These are phyloP conservation scores for Stephania yunnanensis DNA, from an alignment of 164 flowering plant species.

Conservation along the genomic window DNA sequence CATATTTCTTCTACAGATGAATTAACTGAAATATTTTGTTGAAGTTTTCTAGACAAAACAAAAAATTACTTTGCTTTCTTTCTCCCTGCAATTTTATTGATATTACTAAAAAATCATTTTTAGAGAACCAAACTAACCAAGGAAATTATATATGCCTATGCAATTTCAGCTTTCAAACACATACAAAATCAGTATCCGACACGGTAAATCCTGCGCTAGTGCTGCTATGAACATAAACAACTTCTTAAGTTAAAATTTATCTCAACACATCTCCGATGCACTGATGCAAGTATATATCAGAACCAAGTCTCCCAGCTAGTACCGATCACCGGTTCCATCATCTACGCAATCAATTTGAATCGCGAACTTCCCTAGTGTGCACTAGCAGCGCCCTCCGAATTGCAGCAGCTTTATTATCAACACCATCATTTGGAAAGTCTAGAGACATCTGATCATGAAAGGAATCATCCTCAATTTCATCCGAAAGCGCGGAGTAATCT, in stretches of 20 bases:
- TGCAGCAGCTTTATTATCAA: conserved; percentile 25
- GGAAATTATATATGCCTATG: background rate
- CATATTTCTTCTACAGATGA: background rate
- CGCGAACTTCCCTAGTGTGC: conserved; percentile 25
- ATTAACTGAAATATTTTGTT: background rate
- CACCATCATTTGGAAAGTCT: conserved; percentile 13
- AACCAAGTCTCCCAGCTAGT: background rate
- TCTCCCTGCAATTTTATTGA: too few relatives aligned
- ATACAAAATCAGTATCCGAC: background rate
- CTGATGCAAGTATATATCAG: background rate
- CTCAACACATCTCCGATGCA: background rate
- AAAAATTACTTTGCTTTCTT: too few relatives aligned
- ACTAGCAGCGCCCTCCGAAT: conserved; percentile 51
- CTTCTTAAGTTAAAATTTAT: background rate
- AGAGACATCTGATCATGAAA: conserved; percentile 22
- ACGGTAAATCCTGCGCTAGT: background rate
- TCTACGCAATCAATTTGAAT: conserved; percentile 1
- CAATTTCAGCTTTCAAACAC: background rate
- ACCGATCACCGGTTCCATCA: background rate
- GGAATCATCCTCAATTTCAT: conserved; percentile 27
- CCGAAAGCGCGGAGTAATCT: conserved; percentile 49
- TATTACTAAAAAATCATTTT: background rate
- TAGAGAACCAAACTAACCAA: background rate
- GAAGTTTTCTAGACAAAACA: background rate
- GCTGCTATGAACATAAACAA: background rate